Percentiles rank a stretch among this genome's conserved stretches.
Conservation (phyloP, 768 basidiomycete genomes). For the Panaeolus cyanescens region DNA sequence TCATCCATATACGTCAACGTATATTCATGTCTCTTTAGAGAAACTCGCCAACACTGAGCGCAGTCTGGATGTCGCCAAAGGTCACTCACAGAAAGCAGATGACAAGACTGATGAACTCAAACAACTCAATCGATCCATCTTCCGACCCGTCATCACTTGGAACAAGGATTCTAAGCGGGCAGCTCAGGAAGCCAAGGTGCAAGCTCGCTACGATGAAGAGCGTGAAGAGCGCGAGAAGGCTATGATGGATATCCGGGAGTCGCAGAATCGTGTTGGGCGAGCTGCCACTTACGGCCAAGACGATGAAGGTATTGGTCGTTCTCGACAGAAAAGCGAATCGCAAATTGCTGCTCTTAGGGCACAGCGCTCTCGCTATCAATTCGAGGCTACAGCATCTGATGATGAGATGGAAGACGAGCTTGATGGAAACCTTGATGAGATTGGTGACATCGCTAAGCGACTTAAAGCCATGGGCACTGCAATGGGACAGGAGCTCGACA, state of each 20-base stretch:
- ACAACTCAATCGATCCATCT: constrained; percentile 92
- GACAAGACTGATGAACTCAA: constrained; percentile 95
- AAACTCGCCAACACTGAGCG: constrained; percentile 93
- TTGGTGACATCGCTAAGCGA: constrained; percentile 72
- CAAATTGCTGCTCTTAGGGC: constrained; percentile 62
- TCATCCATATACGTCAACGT: constrained; percentile 4
- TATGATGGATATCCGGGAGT: constrained; percentile 83
- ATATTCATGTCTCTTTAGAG: constrained; percentile 43
- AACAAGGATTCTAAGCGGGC: constrained; percentile 92
- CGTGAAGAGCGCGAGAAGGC: constrained; percentile 81
- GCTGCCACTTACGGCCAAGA: constrained; percentile 66
- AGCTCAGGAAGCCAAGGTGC: constrained; percentile 82
- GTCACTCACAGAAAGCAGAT: constrained; percentile 82
- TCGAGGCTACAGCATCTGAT: constrained; percentile 87
- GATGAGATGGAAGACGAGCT: constrained; percentile 95
- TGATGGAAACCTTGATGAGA: constrained; percentile 89
- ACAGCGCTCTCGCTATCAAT: constrained; percentile 83
- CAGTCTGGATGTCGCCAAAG: constrained; percentile 90
- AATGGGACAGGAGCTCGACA: constrained; percentile 87
- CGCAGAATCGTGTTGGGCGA: constrained; percentile 81
- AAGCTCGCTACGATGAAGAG: constrained; percentile 87
- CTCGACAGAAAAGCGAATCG: constrained; percentile 46
- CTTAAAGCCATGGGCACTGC: constrained; percentile 78
- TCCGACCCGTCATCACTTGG: constrained; percentile 87
- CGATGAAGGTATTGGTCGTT: constrained; percentile 43